phyloP scores from a whole-genome alignment of 768 basidiomycete species.

The Auricularia auricula-judae region DNA sequence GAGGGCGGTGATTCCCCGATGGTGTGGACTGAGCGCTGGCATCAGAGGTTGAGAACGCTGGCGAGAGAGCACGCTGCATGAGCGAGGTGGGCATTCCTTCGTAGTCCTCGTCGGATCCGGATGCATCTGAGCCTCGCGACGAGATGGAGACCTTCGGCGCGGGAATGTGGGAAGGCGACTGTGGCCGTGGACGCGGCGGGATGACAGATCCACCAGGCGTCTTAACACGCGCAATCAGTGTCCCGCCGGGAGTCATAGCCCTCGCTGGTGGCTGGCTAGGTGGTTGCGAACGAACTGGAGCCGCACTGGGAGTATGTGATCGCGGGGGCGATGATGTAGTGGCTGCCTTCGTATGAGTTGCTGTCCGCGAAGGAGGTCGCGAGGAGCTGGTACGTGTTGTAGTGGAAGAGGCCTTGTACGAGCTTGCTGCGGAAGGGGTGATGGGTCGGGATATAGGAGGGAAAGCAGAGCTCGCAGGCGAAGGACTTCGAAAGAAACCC shows the following conservation, averaged over 20 bases:
- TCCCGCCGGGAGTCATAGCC: not conserved
- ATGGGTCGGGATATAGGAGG: not conserved
- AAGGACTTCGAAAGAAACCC: constrained; percentile 1
- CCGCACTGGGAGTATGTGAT: constrained; percentile 46
- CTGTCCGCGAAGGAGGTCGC: constrained; percentile 1
- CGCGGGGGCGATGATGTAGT: constrained; percentile 3
- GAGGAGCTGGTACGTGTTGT: not conserved
- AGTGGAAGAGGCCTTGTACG: not conserved
- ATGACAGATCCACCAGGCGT: not conserved
- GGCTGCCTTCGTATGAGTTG: not conserved
- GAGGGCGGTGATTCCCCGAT: constrained; percentile 19
- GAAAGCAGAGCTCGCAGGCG: not conserved
- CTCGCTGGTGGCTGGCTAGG: not conserved
- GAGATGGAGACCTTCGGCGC: constrained; percentile 39
- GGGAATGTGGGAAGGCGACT: constrained; percentile 75
- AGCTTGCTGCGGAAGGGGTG: constrained; percentile 3
- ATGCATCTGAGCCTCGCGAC: constrained; percentile 36
- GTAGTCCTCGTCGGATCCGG: constrained; percentile 32
- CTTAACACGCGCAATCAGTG: not conserved
- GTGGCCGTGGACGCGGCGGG: constrained; percentile 53
- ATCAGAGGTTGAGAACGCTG: constrained; percentile 40
- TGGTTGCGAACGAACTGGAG: not conserved
- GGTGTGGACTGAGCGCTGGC: constrained; percentile 17
- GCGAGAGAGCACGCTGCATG: constrained; percentile 56
- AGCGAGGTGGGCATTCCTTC: constrained; percentile 27